Conservation (phyloP, 176 grass and related monocot genomes). For the Melocanna baccifera region DNA sequence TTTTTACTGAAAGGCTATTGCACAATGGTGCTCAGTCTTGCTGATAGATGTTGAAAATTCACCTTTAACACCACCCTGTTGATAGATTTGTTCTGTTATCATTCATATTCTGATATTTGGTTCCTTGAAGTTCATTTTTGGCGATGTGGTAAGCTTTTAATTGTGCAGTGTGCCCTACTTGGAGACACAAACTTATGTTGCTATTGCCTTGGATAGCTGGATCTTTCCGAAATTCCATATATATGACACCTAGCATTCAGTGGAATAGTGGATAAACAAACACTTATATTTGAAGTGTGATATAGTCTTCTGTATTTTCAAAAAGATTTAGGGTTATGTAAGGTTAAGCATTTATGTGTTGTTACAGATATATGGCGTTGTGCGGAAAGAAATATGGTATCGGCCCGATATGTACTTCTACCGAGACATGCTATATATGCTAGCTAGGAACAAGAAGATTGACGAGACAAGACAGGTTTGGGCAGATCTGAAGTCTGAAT, state of each 20-base stretch:
- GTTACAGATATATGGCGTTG: slow-evolving; percentile 69
- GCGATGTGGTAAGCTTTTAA: not conserved
- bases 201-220: not conserved
- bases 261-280: not conserved
- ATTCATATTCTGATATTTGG: not conserved
- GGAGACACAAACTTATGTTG: not conserved
- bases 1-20: not conserved
- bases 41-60: not conserved
- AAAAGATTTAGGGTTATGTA: not conserved
- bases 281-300: not conserved
- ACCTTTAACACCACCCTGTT: not conserved
- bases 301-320: not conserved
- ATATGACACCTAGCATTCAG: not conserved
- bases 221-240: not conserved
- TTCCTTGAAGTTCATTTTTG: not conserved
- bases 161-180: not conserved
- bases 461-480: slow-evolving; percentile 66
- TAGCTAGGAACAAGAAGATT: slow-evolving; percentile 81
- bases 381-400: slow-evolving; percentile 91
- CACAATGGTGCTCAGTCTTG: not conserved
- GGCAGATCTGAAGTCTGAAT: slow-evolving; percentile 71
- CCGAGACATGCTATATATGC: slow-evolving; percentile 72
- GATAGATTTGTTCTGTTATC: not conserved
- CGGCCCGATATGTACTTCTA: slow-evolving; percentile 91
- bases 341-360: slow-evolving; percentile 17